Percentiles rank a stretch among this genome's conserved stretches.
Conservation (phyloP, 345 rosid species). For the Aquilaria sinensis region DNA sequence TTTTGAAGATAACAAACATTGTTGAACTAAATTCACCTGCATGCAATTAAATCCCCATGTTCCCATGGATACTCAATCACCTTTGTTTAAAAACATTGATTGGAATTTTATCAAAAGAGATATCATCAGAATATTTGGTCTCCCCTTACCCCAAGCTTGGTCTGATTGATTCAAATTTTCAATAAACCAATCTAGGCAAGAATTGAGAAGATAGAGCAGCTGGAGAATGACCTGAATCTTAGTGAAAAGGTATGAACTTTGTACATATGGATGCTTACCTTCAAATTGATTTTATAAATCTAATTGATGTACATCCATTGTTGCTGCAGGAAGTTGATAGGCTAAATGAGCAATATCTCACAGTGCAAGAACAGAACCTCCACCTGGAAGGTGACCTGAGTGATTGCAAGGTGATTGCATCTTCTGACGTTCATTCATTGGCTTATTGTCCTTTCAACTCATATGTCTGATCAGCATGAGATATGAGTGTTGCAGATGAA, state of each 20-base stretch:
- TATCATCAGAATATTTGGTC: too few species aligned
- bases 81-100: not conserved
- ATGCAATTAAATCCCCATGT: not conserved
- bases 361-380: constrained; percentile 65
- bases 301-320: constrained; percentile 7
- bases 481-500: constrained; percentile 38
- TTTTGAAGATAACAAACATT: not conserved
- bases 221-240: constrained; percentile 55
- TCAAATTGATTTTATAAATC: not conserved
- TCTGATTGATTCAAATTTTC: constrained; percentile 9
- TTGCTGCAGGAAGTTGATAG: constrained; percentile 55
- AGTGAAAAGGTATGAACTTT: constrained; percentile 47
- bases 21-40: too few species aligned
- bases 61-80: too few species aligned
- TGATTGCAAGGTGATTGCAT: constrained; percentile 55
- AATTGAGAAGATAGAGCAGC: constrained; percentile 68
- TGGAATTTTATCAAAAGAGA: not conserved
- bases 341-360: constrained; percentile 54
- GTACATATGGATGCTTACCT: constrained; percentile 5
- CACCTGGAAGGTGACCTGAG: constrained; percentile 54
- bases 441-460: constrained; percentile 7
- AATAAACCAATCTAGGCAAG: constrained; percentile 42
- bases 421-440: not conserved
- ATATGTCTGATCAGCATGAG: constrained; percentile 7
- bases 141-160: not conserved